Evolutionary conservation across 192 early-diverging fungal species (phyloP), one percentile per base, ranked within the genome.

Genomic region (Backusella mclennaniae): DNA sequence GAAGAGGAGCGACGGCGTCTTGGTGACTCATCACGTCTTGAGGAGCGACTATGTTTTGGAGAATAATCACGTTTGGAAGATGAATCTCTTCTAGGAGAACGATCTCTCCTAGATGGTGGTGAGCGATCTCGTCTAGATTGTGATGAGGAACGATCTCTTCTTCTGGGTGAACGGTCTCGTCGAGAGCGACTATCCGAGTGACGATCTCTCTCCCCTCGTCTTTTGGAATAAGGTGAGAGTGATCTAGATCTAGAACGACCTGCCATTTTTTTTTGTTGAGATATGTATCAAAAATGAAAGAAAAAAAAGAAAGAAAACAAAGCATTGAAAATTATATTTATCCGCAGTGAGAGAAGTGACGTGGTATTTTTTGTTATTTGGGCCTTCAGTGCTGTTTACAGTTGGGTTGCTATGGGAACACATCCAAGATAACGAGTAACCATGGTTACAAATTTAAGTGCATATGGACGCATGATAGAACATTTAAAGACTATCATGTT

Each of bases 181-280:
- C 56, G 21, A 63, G 56, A 63, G 8, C 21, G 53, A 56, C 53
- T 56, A 9, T 56, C 53, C 29, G 56, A 29, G n/a, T 26, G 26
- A 14, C 23, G 56, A 29, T 63, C 56, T 63, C 23, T 26, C 3
- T 4, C 23, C 12, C 14, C 11, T 26, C 26, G 21, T 63, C 56
- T 63, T 29, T 29, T 63, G 12, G 56, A 63, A 63, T 63, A 63
- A 6, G 49, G 73, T 63, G 73, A 74, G 31, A 35, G 73, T 17
- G 73, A 74, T 72, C 70, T 39, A 6, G 73, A 74, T 52, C 29
- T 39, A 74, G 49, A 63, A 21, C 31, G 52, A 46, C 29, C 35
- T 29, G 42, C 42, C 56, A 63, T 63, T 44, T 44, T 42, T 44
- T 44, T 5, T 44, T 11, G 42, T 44, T 44, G 42, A 44, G 14